Conservation (phyloP, 2,329 filamentous ascomycete species). For the Pseudogymnoascus sp. region DNA sequence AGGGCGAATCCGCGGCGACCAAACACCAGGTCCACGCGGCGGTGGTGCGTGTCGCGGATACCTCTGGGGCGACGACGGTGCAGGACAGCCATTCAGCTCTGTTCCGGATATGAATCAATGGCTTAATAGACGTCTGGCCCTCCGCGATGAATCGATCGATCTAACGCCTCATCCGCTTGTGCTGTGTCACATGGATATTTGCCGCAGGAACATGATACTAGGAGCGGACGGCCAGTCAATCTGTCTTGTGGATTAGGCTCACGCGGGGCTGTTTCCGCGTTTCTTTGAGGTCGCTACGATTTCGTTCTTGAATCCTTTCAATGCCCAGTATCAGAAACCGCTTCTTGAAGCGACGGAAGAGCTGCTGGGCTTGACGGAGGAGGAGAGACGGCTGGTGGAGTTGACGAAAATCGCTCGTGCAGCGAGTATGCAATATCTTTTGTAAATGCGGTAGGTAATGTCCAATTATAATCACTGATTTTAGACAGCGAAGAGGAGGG, state of each 20-base stretch:
- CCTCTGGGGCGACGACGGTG: constrained; percentile 16
- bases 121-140: too few relatives aligned
- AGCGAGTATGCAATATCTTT: constrained; percentile 16
- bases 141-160: too few relatives aligned
- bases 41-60: constrained; percentile 15
- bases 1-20: constrained; percentile 8
- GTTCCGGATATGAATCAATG: too few relatives aligned
- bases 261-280: too few relatives aligned
- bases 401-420: constrained; percentile 16
- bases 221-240: too few relatives aligned
- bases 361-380: constrained; percentile 17
- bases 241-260: too few relatives aligned
- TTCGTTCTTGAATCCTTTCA: constrained; percentile 10
- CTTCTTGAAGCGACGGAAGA: constrained; percentile 14
- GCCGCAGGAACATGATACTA: too few relatives aligned
- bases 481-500: not conserved
- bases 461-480: not conserved
- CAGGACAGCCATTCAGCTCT: too few relatives aligned
- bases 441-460: constrained; percentile 7
- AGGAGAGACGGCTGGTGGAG: constrained; percentile 18
- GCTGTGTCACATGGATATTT: too few relatives aligned
- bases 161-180: too few relatives aligned
- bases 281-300: too few relatives aligned
- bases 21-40: constrained; percentile 17
- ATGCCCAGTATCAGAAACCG: constrained; percentile 14